These are phyloP conservation scores for Verticillium zaregamsianum DNA, from an alignment of 2,329 filamentous ascomycete genomes.

Conservation along the genomic window DNA sequence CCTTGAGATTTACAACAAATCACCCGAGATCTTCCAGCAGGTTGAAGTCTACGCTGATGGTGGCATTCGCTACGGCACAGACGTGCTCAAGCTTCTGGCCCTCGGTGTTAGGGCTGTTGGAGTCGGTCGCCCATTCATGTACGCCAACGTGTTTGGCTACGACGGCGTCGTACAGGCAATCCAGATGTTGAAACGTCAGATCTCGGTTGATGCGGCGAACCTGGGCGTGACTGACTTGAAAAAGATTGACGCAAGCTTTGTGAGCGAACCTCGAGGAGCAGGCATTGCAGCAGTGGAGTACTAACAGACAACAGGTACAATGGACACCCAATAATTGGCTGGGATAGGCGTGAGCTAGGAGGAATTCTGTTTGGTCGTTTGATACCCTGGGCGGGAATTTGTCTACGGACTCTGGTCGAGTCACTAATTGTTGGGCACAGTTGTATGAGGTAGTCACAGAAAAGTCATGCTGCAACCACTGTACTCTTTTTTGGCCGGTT, in stretches of 20 bases:
- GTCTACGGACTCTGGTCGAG: background rate
- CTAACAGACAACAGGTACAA: background rate
- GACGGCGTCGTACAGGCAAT: conserved; percentile 4
- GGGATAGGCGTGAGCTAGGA: background rate
- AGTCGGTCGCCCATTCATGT: conserved; percentile 33
- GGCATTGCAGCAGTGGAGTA: background rate
- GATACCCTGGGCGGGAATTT: background rate
- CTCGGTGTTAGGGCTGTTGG: conserved; percentile 36
- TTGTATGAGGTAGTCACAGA: too few relatives aligned
- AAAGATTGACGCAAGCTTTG: background rate
- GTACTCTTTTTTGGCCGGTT: too few relatives aligned
- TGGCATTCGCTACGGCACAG: conserved; percentile 34
- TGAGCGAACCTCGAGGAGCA: background rate
- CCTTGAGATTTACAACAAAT: conserved; percentile 19
- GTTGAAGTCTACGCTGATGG: conserved; percentile 29
- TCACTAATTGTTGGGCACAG: too few relatives aligned
- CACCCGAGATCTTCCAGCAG: conserved; percentile 20
- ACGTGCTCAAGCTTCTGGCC: conserved; percentile 34
- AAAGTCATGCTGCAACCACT: too few relatives aligned
- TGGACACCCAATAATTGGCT: background rate
- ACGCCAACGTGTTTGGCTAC: conserved; percentile 3
- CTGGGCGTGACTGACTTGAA: conserved; percentile 1
- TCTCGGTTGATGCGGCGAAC: conserved; percentile 3
- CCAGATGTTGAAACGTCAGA: conserved; percentile 4
- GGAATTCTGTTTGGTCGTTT: background rate